Conservation (phyloP, 2,329 filamentous ascomycete species). For the Chaetomiaceae sp. region DNA sequence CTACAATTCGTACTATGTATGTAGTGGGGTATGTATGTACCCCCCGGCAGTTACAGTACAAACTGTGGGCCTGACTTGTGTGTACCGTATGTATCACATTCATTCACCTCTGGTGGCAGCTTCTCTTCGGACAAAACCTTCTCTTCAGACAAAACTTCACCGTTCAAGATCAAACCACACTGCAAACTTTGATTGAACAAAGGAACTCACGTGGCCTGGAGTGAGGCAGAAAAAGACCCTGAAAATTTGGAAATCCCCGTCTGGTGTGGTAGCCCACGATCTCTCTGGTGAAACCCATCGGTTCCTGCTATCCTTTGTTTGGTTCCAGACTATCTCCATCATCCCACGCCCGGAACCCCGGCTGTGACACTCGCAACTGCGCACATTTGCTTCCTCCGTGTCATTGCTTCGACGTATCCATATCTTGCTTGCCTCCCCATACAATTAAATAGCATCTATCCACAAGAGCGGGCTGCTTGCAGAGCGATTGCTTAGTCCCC, state of each 20-base stretch:
- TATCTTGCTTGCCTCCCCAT: background rate
- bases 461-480: background rate
- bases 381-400: background rate
- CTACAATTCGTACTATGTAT: too few species aligned
- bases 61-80: too few species aligned
- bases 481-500: conserved; percentile 19
- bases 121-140: too few species aligned
- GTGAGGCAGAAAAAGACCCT: conserved; percentile 6
- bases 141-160: too few species aligned
- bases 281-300: conserved; percentile 10
- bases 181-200: background rate
- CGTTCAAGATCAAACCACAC: too few species aligned
- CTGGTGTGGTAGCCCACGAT: conserved; percentile 14
- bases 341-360: background rate
- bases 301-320: conserved; percentile 8
- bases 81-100: too few species aligned
- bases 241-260: conserved; percentile 8
- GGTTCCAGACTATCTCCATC: background rate
- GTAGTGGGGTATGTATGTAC: too few species aligned
- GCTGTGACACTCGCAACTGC: conserved; percentile 9
- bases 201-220: background rate
- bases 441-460: conserved; percentile 3
- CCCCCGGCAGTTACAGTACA: too few species aligned
- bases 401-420: background rate
- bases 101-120: too few species aligned